Conservation (phyloP, 129 eudicot genomes). For the Kitagawia praeruptora region DNA sequence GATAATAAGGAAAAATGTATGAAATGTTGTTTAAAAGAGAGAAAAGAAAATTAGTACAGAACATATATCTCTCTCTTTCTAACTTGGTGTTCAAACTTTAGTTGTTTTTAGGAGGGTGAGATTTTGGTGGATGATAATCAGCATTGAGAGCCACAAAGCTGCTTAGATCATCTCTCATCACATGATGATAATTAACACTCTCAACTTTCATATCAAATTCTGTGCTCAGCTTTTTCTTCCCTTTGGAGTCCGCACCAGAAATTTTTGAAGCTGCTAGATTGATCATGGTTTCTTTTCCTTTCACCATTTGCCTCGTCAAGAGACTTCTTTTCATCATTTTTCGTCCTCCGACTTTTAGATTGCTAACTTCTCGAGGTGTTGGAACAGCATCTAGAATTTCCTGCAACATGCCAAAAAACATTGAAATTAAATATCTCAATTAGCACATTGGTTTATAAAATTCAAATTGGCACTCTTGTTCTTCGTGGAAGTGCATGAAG, state of each 20-base stretch:
- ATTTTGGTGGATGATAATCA: constrained; percentile 52
- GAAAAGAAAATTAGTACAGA: neutral
- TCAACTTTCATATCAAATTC: constrained; percentile 5
- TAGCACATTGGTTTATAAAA: neutral
- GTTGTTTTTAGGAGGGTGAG: constrained; percentile 69
- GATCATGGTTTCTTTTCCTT: constrained; percentile 11
- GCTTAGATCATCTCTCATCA: constrained; percentile 19
- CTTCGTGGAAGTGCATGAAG: too few relatives aligned
- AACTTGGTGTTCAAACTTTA: constrained; percentile 11
- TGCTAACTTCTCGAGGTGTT: constrained; percentile 9
- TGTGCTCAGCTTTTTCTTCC: neutral
- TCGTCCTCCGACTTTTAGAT: constrained; percentile 23
- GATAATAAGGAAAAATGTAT: neutral
- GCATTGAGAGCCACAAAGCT: constrained; percentile 45
- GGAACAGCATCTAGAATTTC: constrained; percentile 8
- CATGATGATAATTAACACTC: constrained; percentile 1
- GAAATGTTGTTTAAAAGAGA: neutral
- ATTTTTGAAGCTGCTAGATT: constrained; percentile 16
- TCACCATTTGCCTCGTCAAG: neutral
- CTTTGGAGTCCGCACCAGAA: constrained; percentile 19
- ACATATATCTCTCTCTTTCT: neutral
- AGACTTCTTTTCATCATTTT: constrained; percentile 19
- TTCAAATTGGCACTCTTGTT: neutral
- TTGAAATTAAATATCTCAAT: neutral
- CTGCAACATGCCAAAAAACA: constrained; percentile 4